Evolutionary conservation across 129 eudicot species (phyloP).

Genomic region (Chrysanthemum makinoi): DNA sequence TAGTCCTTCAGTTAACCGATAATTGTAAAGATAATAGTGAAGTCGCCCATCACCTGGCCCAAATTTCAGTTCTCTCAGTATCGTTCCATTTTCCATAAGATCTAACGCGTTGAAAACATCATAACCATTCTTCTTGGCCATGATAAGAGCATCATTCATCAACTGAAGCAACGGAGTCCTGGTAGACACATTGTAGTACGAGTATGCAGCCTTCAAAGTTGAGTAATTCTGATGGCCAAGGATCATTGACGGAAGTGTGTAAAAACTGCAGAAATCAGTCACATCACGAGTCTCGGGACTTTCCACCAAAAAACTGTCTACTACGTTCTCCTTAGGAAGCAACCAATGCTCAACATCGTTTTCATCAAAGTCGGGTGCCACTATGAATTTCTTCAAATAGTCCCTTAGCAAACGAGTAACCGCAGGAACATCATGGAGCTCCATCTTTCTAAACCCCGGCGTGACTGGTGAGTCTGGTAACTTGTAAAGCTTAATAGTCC

Average conservation of each 20-base stretch:
- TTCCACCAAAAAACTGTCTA: slow-evolving; percentile 55
- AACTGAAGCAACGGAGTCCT: slow-evolving; percentile 55
- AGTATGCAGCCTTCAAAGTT: slow-evolving; percentile 56
- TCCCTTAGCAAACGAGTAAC: slow-evolving; percentile 53
- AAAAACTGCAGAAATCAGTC: slow-evolving; percentile 63
- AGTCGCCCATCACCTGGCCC: slow-evolving; percentile 56
- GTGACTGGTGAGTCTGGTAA: slow-evolving; percentile 41
- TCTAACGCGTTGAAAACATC: slow-evolving; percentile 66
- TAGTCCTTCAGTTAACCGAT: slow-evolving; percentile 32
- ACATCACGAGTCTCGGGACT: slow-evolving; percentile 50
- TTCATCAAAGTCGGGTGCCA: slow-evolving; percentile 63
- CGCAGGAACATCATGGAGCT: slow-evolving; percentile 59
- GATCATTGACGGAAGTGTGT: slow-evolving; percentile 53
- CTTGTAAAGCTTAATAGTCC: slow-evolving; percentile 61
- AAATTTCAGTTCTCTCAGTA: slow-evolving; percentile 48
- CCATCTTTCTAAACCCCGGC: slow-evolving; percentile 62
- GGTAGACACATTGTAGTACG: slow-evolving; percentile 60
- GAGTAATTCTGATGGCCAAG: slow-evolving; percentile 52
- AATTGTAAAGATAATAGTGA: slow-evolving; percentile 47
- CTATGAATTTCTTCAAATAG: slow-evolving; percentile 43
- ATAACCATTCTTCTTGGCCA: slow-evolving; percentile 54
- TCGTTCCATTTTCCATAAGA: slow-evolving; percentile 49
- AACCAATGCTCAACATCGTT: slow-evolving; percentile 70
- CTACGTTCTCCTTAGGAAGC: slow-evolving; percentile 51
- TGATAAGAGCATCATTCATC: slow-evolving; percentile 60